Evolutionary conservation across 2,329 filamentous ascomycete species (phyloP).

Genomic region (Neoscytalidium dimidiatum): DNA sequence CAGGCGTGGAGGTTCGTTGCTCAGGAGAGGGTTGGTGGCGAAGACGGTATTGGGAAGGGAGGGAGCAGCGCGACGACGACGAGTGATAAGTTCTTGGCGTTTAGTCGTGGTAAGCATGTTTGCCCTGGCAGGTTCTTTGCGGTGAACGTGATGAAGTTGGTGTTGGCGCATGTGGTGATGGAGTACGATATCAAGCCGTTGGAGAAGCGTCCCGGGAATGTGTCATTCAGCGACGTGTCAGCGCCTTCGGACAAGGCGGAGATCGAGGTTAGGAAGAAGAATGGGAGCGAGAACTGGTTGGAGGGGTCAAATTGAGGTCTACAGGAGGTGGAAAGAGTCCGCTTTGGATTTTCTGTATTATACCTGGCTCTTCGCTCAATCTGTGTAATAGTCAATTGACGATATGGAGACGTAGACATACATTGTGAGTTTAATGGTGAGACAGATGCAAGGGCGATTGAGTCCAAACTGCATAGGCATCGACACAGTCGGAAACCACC

Average conservation of each 20-base stretch:
- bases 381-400: too few relatives aligned
- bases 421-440: too few relatives aligned
- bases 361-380: too few relatives aligned
- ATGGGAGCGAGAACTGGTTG: slow-evolving; percentile 11
- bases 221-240: slow-evolving; percentile 3
- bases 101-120: slow-evolving; percentile 33
- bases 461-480: too few relatives aligned
- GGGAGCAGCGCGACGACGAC: slow-evolving; percentile 28
- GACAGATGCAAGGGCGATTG: too few relatives aligned
- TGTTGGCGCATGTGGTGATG: slow-evolving; percentile 22
- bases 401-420: too few relatives aligned
- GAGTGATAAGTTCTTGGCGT: slow-evolving; percentile 28
- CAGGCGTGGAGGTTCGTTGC: neutral
- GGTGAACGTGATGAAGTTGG: slow-evolving; percentile 22
- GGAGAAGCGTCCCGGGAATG: slow-evolving; percentile 20
- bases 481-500: too few relatives aligned
- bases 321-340: neutral
- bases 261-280: slow-evolving; percentile 4
- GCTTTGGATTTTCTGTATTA: too few relatives aligned
- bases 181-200: slow-evolving; percentile 23
- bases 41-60: neutral
- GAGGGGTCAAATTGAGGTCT: neutral
- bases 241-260: neutral
- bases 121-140: slow-evolving; percentile 25
- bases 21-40: neutral